Base-by-base conservation (phyloP, 352 stramenopile genomes). In the Phytopythium boreale region DNA sequence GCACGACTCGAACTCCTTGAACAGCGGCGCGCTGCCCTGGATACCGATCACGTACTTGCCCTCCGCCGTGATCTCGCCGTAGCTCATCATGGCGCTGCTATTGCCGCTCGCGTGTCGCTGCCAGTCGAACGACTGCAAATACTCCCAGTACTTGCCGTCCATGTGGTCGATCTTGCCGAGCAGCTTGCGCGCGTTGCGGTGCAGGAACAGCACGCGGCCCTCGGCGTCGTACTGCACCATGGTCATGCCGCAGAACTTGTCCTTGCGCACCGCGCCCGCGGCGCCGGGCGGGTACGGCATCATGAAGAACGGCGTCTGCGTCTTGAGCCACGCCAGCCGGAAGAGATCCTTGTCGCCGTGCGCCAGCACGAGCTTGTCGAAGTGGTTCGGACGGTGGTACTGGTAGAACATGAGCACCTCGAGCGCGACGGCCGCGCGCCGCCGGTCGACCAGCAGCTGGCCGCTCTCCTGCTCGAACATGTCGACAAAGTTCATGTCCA, bases 381-480 rank as follows among this genome's bases (percentile, higher is more conserved):
- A 83, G 64, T 90, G 65, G 20, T 77, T 89, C 1, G 80, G 82
- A 2, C 72, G 66, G 67, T 90, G 77, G 63, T 79, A 79, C 26
- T 80, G 75, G 62, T 88, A 91, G 39, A 87, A 89, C 52, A 80
- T 71, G 26, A 90, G 62, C 59, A 91, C 62, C 36, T 85, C 74
- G 46, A 92, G 66, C 22, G 85, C 72, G 4, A 69, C 31, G 17
- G 69, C 68, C 52, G 65, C 64, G 17, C 71, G 70, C 17, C 59
- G 68, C 17, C 79, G 79, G 46, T 89, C 75, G 59, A 93, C 75
- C n/a, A 93, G 62, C 63, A 93, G 68, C 57, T 93, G 84, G 0
- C 80, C 84, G 56, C 80, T 91, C 56, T 93, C 84, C 64, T 92
- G 82, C 63, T 93, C 84, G 62, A 90, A 90, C 80, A 90, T 90